Percentiles rank a stretch among this genome's conserved stretches.
phyloP scores from a whole-genome alignment of 139 green algal species.

The Chlorella sp. region DNA sequence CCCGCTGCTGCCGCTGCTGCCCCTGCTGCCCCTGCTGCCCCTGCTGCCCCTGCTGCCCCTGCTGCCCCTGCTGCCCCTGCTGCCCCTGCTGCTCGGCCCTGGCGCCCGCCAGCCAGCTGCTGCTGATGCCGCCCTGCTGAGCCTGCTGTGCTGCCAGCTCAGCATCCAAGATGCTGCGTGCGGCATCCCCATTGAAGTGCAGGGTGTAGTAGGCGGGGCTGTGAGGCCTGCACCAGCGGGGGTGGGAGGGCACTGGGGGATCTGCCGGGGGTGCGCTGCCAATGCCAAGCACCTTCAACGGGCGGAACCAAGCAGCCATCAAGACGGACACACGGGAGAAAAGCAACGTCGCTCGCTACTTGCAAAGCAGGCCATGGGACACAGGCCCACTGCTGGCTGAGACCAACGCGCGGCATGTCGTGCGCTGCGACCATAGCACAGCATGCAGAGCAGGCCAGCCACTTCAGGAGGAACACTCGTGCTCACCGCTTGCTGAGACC shows the following conservation, averaged over 20 bases:
- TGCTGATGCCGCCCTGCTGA: neutral
- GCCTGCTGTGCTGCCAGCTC: conserved; percentile 50
- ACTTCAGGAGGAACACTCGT: neutral
- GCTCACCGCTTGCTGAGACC: conserved; percentile 75
- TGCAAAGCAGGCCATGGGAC: no score
- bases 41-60: neutral
- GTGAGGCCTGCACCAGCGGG: conserved; percentile 51
- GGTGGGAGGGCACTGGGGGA: neutral
- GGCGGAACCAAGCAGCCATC: no score
- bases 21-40: neutral
- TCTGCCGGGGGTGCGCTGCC: no score
- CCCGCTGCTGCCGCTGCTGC: conserved; percentile 13
- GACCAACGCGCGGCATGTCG: conserved; percentile 88
- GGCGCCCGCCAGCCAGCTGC: neutral
- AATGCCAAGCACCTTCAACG: no score
- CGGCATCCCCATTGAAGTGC: conserved; percentile 70
- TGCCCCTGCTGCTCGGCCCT: neutral
- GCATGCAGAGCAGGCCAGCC: neutral
- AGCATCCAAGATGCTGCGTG: conserved; percentile 60
- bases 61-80: neutral
- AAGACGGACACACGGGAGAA: no score
- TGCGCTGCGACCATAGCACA: conserved; percentile 77
- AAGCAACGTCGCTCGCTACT: no score
- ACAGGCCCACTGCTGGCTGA: neutral
- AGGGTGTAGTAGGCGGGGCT: conserved; percentile 67